Evolutionary conservation across 2,329 filamentous ascomycete genomes (phyloP).

Genomic region (Pleoardoris graminearum): DNA sequence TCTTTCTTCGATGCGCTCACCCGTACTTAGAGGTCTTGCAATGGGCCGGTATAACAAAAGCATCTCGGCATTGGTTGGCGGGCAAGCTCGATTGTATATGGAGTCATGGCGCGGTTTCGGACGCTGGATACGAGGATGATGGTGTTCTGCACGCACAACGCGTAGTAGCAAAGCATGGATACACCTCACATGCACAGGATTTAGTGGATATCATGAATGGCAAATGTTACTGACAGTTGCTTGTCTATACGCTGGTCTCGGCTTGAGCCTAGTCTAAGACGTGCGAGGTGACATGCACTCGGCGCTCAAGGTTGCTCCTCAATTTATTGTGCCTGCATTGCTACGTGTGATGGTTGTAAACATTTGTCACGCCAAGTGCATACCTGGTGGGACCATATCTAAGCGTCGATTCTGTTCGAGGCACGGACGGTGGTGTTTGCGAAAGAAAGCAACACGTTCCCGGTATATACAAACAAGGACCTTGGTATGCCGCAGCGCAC

Average conservation of each 20-base stretch:
- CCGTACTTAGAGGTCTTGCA: slow-evolving; percentile 15
- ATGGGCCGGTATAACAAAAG: slow-evolving; percentile 21
- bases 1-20: slow-evolving; percentile 26
- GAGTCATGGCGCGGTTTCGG: slow-evolving; percentile 32
- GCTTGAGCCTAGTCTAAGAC: not conserved
- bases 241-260: not conserved
- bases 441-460: no score
- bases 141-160: slow-evolving; percentile 19
- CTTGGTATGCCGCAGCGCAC: no score
- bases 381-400: not conserved
- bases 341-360: not conserved
- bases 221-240: not conserved
- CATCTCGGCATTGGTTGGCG: slow-evolving; percentile 30
- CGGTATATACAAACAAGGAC: no score
- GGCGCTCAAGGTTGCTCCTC: not conserved
- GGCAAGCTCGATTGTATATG: slow-evolving; percentile 24
- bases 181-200: slow-evolving; percentile 18
- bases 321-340: not conserved
- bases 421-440: no score
- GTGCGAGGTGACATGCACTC: not conserved
- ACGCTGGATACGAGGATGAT: slow-evolving; percentile 20
- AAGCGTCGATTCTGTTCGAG: not conserved
- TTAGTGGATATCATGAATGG: slow-evolving; percentile 13
- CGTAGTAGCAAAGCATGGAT: slow-evolving; percentile 15
- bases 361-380: slow-evolving; percentile 3